phyloP scores from a whole-genome alignment of 2,329 filamentous ascomycete genomes.

The Xylariaceae sp. region DNA sequence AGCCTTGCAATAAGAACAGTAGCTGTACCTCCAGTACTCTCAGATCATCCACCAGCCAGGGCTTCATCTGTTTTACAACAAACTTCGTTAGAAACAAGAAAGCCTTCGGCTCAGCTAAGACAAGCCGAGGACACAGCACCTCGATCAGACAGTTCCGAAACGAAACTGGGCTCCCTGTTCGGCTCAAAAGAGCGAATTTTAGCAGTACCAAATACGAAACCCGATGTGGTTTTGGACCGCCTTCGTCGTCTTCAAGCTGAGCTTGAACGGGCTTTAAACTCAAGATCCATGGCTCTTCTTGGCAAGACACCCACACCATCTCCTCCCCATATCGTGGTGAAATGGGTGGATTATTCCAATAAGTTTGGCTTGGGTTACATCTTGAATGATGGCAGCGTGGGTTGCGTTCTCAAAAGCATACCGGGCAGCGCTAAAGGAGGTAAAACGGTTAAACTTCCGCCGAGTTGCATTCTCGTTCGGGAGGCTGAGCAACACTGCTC shows the following conservation, averaged over 20 bases:
- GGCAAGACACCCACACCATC: constrained; percentile 60
- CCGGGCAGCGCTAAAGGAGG: constrained; percentile 55
- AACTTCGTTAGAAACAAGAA: constrained; percentile 13
- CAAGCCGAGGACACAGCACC: constrained; percentile 20
- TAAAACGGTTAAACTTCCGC: constrained; percentile 62
- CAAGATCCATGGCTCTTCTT: constrained; percentile 66
- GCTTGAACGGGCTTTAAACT: constrained; percentile 66
- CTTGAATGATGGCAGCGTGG: constrained; percentile 79
- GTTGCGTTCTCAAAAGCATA: constrained; percentile 68
- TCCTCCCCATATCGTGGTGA: constrained; percentile 69
- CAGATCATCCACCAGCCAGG: constrained; percentile 12
- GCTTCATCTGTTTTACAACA: constrained; percentile 12
- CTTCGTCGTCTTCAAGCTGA: constrained; percentile 64
- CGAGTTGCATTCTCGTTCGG: constrained; percentile 73
- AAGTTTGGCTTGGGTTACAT: constrained; percentile 87
- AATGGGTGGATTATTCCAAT: constrained; percentile 90
- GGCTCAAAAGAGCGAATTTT: constrained; percentile 58
- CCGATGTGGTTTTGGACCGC: constrained; percentile 62
- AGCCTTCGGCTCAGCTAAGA: constrained; percentile 3
- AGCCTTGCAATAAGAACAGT: constrained; percentile 30
- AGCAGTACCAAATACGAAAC: constrained; percentile 58
- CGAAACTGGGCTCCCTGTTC: constrained; percentile 56
- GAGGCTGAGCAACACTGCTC: constrained; percentile 74
- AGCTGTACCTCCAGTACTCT: constrained; percentile 20
- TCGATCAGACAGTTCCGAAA: constrained; percentile 13